A percentile compares a stretch with the other conserved stretches of the same genome.
phyloP scores from a whole-genome alignment of 1,284 basidiomycete genomes.

The Rhizopogon parksii region DNA sequence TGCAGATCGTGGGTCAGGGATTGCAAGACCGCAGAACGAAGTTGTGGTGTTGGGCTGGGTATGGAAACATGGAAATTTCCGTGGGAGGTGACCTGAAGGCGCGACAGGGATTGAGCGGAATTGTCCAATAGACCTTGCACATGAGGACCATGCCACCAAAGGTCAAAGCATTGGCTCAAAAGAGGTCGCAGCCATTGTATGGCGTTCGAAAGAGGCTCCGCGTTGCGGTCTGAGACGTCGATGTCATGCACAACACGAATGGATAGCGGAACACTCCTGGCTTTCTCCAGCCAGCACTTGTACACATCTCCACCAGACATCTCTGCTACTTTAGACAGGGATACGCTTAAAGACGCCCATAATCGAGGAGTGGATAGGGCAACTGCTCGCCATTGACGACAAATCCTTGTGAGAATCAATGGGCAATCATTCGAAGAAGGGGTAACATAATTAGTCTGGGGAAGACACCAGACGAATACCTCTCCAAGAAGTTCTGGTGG shows the following conservation, averaged over 20 bases:
- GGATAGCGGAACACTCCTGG: slow-evolving; percentile 22
- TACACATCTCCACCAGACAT: slow-evolving; percentile 17
- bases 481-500: slow-evolving; percentile 34
- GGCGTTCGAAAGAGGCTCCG: slow-evolving; percentile 1
- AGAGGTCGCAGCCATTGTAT: slow-evolving; percentile 21
- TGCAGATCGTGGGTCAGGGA: slow-evolving; percentile 18
- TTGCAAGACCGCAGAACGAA: slow-evolving; percentile 18
- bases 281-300: slow-evolving; percentile 22
- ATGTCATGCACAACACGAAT: slow-evolving; percentile 26
- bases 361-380: slow-evolving; percentile 22
- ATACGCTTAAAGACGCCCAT: slow-evolving; percentile 21
- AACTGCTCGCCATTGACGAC: slow-evolving; percentile 21
- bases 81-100: slow-evolving; percentile 19
- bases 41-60: slow-evolving; percentile 12
- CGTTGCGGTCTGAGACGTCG: not conserved
- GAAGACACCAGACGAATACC: slow-evolving; percentile 33
- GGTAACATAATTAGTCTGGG: slow-evolving; percentile 19
- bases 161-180: slow-evolving; percentile 17
- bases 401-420: slow-evolving; percentile 21
- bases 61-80: slow-evolving; percentile 16
- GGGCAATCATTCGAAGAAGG: slow-evolving; percentile 22
- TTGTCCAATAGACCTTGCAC: slow-evolving; percentile 16
- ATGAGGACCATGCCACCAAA: slow-evolving; percentile 30
- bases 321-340: slow-evolving; percentile 11
- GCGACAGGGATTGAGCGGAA: not conserved